Conservation (phyloP, 495 filamentous ascomycete genomes). For the Apiosordaria backusii region DNA sequence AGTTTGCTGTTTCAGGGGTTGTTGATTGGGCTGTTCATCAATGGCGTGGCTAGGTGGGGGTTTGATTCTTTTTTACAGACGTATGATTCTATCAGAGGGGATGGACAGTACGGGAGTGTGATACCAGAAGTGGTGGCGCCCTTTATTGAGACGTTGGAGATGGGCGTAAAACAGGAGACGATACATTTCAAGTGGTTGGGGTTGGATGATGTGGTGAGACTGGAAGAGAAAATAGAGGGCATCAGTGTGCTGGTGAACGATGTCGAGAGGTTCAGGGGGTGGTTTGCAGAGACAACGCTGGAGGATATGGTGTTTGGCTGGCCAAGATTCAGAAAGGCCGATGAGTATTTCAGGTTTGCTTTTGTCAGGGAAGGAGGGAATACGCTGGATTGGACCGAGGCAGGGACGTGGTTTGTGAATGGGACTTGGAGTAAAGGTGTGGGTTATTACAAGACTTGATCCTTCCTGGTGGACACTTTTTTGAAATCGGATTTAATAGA, state of each 20-base stretch:
- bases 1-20: constrained; percentile 80
- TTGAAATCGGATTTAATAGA: too few species aligned
- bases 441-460: constrained; percentile 20
- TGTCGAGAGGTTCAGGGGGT: constrained; percentile 28
- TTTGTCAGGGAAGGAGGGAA: constrained; percentile 15
- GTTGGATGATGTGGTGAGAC: neutral
- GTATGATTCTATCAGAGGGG: constrained; percentile 62
- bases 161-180: constrained; percentile 9
- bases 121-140: constrained; percentile 62
- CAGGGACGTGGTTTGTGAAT: constrained; percentile 30
- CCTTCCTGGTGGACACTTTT: too few species aligned
- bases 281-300: constrained; percentile 20
- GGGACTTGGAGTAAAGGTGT: constrained; percentile 26
- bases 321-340: constrained; percentile 12
- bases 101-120: constrained; percentile 62
- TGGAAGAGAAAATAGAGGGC: constrained; percentile 12
- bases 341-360: constrained; percentile 30
- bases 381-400: constrained; percentile 23
- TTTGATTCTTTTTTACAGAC: constrained; percentile 91
- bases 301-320: constrained; percentile 25
- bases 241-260: constrained; percentile 32
- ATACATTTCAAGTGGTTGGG: constrained; percentile 56
- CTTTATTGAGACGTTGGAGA: constrained; percentile 32
- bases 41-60: constrained; percentile 90
- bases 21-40: constrained; percentile 83